These are phyloP conservation scores for Athelia psychrophila DNA, from an alignment of 1,284 basidiomycete species.

Conservation along the genomic window DNA sequence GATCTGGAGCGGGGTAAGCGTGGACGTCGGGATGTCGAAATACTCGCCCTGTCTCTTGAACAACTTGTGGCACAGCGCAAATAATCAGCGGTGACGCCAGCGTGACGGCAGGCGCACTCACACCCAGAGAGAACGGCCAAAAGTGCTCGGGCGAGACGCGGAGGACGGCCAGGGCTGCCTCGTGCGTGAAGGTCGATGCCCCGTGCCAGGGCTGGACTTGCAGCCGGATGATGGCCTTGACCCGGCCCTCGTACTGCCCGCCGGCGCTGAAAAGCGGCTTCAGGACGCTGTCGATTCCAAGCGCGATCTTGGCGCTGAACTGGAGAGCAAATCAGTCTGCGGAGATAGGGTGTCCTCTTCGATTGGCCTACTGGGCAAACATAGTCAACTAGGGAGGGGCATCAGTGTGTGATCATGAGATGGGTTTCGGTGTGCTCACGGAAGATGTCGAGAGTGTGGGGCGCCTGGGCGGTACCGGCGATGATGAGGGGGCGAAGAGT, in stretches of 20 bases:
- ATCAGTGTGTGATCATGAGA: not conserved
- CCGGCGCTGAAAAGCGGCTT: constrained; percentile 56
- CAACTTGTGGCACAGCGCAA: constrained; percentile 42
- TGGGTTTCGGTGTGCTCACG: constrained; percentile 36
- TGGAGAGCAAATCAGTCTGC: constrained; percentile 2
- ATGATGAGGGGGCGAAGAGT: constrained; percentile 72
- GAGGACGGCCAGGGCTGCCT: constrained; percentile 76
- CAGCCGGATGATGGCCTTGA: constrained; percentile 76
- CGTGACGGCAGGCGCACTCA: constrained; percentile 29
- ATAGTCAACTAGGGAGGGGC: constrained; percentile 63
- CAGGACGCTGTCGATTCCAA: constrained; percentile 58
- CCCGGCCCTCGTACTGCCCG: constrained; percentile 73
- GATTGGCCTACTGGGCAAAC: constrained; percentile 87
- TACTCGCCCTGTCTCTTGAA: constrained; percentile 76
- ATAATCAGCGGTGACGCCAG: not conserved
- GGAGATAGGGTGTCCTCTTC: constrained; percentile 17
- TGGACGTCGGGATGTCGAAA: constrained; percentile 76
- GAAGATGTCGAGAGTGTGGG: constrained; percentile 86
- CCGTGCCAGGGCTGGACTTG: constrained; percentile 88
- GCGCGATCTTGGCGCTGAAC: constrained; percentile 57
- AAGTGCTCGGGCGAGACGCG: constrained; percentile 72
- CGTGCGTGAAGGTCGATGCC: constrained; percentile 72
- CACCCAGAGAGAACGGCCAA: constrained; percentile 72
- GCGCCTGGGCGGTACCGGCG: constrained; percentile 60
- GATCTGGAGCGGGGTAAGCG: constrained; percentile 69